Evolutionary conservation across 2,329 filamentous ascomycete genomes (phyloP).

Genomic region (Exserohilum turcica): DNA sequence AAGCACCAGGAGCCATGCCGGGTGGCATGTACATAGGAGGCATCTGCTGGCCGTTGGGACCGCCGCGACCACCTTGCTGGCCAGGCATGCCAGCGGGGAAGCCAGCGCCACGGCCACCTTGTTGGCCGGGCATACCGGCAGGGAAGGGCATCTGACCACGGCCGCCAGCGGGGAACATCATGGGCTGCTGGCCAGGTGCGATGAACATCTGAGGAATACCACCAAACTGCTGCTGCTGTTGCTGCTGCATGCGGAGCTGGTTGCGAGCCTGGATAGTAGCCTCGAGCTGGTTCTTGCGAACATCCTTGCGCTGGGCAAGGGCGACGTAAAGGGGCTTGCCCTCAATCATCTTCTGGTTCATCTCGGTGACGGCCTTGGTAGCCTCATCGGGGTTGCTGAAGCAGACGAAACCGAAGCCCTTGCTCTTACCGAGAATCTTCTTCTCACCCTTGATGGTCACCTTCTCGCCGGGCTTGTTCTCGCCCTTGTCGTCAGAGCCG

Average conservation of each 20-base stretch:
- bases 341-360: conserved; percentile 99
- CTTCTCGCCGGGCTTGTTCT: conserved; percentile 58
- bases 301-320: conserved; percentile 98
- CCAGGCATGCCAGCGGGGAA: conserved; percentile 80
- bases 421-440: conserved; percentile 89
- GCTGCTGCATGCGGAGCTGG: conserved; percentile 97
- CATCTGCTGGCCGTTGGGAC: conserved; percentile 75
- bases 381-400: conserved; percentile 99
- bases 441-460: conserved; percentile 63
- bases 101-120: conserved; percentile 82
- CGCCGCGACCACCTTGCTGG: conserved; percentile 87
- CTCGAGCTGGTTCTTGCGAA: conserved; percentile 98
- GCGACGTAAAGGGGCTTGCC: conserved; percentile 97
- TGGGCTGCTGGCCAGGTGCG: conserved; percentile 76
- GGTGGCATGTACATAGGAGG: conserved; percentile 82
- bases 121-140: conserved; percentile 68
- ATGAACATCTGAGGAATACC: conserved; percentile 81
- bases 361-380: conserved; percentile 97
- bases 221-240: conserved; percentile 67
- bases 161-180: conserved; percentile 61
- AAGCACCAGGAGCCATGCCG: conserved; percentile 65
- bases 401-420: conserved; percentile 99
- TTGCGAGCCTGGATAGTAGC: conserved; percentile 99
- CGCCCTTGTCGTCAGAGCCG: conserved; percentile 62
- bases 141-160: conserved; percentile 68